These are phyloP conservation scores for Trichophyton benhamiae DNA, from an alignment of 2,329 filamentous ascomycete genomes.

Conservation along the genomic window DNA sequence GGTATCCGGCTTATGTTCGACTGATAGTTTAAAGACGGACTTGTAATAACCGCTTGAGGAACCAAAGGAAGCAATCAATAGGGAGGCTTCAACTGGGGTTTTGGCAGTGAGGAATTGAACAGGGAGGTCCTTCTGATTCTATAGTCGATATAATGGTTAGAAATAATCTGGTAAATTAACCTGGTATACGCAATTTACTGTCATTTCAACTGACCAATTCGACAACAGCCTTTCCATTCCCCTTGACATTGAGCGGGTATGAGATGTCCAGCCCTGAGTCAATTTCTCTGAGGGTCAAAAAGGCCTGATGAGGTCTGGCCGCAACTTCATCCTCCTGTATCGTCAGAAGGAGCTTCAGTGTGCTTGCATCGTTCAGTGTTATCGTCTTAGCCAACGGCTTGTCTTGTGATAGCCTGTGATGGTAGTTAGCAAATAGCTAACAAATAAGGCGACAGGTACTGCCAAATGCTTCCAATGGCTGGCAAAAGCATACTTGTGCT, in stretches of 20 bases:
- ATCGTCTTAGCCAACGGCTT: conserved; percentile 52
- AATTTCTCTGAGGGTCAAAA: conserved; percentile 67
- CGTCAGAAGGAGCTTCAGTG: conserved; percentile 70
- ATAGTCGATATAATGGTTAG: conserved; percentile 11
- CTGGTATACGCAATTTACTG: not conserved
- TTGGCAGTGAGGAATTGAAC: conserved; percentile 60
- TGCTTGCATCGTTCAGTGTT: conserved; percentile 54
- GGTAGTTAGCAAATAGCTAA: not conserved
- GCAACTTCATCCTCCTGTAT: conserved; percentile 64
- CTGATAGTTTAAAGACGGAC: conserved; percentile 58
- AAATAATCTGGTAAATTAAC: not conserved
- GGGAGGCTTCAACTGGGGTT: conserved; percentile 60
- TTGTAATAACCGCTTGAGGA: conserved; percentile 54
- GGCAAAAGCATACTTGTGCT: conserved; percentile 41
- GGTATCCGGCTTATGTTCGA: conserved; percentile 51
- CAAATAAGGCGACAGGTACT: not conserved
- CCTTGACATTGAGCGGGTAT: conserved; percentile 72
- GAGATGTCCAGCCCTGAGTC: conserved; percentile 71
- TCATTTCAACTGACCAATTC: conserved; percentile 56
- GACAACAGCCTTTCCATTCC: conserved; percentile 72
- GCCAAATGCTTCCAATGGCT: not conserved
- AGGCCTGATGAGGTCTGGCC: conserved; percentile 87
- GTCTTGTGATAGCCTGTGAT: conserved; percentile 45
- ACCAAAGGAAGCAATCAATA: conserved; percentile 81
- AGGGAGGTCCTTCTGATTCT: conserved; percentile 85